Conservation (phyloP, 2,329 filamentous ascomycete species). For the Fusarium anthophilum region DNA sequence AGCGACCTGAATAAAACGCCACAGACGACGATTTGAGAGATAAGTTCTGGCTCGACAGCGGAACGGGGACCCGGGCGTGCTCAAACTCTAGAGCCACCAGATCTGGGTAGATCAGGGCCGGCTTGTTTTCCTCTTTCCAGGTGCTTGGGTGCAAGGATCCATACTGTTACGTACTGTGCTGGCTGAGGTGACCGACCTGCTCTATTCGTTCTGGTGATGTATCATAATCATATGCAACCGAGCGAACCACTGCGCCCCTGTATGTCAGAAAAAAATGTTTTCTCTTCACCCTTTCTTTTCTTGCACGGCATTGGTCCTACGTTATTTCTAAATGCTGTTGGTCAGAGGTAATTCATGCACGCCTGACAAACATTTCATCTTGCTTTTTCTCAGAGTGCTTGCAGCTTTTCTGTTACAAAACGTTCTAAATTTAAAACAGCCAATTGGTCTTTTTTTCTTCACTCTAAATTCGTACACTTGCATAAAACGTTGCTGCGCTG, state of each 20-base stretch:
- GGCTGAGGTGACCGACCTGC: slow-evolving; percentile 1
- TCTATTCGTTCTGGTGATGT: neutral
- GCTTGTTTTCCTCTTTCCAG: neutral
- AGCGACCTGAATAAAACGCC: neutral
- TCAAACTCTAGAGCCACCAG: neutral
- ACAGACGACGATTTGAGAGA: neutral
- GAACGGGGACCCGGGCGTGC: neutral
- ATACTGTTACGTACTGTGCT: neutral
- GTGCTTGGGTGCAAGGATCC: neutral
- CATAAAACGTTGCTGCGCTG: slow-evolving; percentile 4
- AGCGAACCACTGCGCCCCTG: neutral
- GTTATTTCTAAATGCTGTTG: neutral
- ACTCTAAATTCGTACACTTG: neutral
- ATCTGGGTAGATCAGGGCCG: neutral
- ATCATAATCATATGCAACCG: slow-evolving; percentile 10
- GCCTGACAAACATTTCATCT: neutral
- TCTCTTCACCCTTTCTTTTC: neutral
- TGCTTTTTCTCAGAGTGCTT: slow-evolving; percentile 3
- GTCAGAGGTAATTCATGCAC: neutral
- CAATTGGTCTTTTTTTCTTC: neutral
- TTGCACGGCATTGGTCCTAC: no score
- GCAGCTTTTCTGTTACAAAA: neutral
- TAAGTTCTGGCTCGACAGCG: neutral
- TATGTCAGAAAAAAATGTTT: neutral
- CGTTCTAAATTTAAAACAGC: neutral